Conservation (phyloP, 1,284 basidiomycete genomes). For the Microbotryum silenes-acaulis region DNA sequence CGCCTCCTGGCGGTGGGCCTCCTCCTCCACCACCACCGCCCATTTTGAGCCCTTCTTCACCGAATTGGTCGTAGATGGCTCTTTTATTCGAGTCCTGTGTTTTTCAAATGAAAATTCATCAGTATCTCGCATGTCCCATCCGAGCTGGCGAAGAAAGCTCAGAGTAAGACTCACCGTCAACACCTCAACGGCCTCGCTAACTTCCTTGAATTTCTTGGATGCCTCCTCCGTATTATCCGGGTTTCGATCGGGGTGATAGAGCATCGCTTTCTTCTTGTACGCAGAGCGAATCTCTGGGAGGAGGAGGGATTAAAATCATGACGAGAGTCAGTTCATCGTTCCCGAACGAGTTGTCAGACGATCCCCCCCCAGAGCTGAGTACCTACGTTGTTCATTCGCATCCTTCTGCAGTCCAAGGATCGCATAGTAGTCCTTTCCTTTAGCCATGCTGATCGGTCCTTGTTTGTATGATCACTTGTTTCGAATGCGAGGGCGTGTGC, state of each 20-base stretch:
- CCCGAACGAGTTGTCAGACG: neutral
- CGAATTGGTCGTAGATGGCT: conserved; percentile 86
- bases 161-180: conserved; percentile 59
- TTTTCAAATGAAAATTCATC: too few species aligned
- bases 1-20: conserved; percentile 16
- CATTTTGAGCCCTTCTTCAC: conserved; percentile 86
- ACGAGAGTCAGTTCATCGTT: neutral
- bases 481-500: neutral
- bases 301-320: too few species aligned
- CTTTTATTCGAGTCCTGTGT: conserved; percentile 59
- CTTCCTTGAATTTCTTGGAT: conserved; percentile 87
- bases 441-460: neutral
- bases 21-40: conserved; percentile 45
- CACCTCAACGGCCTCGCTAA: conserved; percentile 91
- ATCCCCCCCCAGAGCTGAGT: neutral
- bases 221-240: conserved; percentile 67
- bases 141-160: too few species aligned
- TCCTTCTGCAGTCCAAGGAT: conserved; percentile 63
- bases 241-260: conserved; percentile 91
- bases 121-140: too few species aligned
- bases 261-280: conserved; percentile 43
- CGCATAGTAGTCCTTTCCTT: conserved; percentile 71
- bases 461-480: neutral
- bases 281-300: too few species aligned
- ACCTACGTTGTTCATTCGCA: conserved; percentile 52